Percentiles rank a stretch among this genome's conserved stretches.
These are phyloP conservation scores for Sonneratia alba DNA, from an alignment of 345 rosid species.

Conservation along the genomic window DNA sequence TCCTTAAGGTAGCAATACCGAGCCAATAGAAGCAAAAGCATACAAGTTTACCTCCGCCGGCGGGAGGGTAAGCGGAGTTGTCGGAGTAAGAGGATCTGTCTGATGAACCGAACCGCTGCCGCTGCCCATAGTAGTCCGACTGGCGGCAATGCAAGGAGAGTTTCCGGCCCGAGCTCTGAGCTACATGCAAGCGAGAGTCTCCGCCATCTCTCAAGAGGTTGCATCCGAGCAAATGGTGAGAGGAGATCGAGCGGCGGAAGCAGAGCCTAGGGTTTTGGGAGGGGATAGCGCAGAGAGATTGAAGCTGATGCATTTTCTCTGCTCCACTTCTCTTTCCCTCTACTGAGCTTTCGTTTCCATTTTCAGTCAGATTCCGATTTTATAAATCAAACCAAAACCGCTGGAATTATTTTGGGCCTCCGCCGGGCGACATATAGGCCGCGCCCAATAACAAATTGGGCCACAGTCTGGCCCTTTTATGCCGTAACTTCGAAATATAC, in stretches of 20 bases:
- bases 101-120: conserved; percentile 16
- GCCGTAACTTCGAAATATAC: too few species aligned
- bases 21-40: not conserved
- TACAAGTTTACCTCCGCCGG: conserved; percentile 3
- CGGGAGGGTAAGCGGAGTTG: conserved; percentile 6
- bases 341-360: too few species aligned
- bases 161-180: conserved; percentile 11
- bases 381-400: too few species aligned
- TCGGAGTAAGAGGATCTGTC: not conserved
- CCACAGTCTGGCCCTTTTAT: too few species aligned
- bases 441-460: too few species aligned
- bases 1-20: not conserved
- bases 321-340: not conserved
- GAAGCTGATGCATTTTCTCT: conserved; percentile 28
- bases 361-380: too few species aligned
- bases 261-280: conserved; percentile 27
- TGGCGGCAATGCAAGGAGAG: conserved; percentile 50
- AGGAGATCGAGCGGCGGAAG: conserved; percentile 4
- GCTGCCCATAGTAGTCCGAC: conserved; percentile 40
- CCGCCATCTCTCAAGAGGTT: conserved; percentile 11
- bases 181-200: conserved; percentile 11
- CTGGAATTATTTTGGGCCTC: too few species aligned
- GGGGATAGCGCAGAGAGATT: conserved; percentile 10
- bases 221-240: conserved; percentile 9
- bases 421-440: too few species aligned